Percentiles rank a stretch among this genome's conserved stretches.
Evolutionary conservation across 2,329 filamentous ascomycete genomes (phyloP).

Genomic region (Neospermospora avenae): DNA sequence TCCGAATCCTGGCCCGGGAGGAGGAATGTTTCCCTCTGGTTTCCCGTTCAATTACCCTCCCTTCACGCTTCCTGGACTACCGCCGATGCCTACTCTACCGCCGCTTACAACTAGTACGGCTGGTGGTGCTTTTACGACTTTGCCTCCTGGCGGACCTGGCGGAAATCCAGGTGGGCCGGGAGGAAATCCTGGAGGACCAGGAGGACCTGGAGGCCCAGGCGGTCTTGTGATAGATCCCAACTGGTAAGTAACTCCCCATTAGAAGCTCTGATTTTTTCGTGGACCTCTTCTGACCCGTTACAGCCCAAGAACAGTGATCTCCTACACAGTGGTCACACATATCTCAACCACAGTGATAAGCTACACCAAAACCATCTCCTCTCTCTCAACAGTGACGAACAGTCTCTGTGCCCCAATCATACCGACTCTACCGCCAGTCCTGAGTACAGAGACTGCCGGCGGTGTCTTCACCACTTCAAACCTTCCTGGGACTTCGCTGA

Average conservation of each 20-base stretch:
- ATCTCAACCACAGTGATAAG: slow-evolving; percentile 1
- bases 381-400: neutral
- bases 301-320: neutral
- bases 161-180: neutral
- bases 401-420: neutral
- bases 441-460: neutral
- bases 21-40: too few relatives aligned
- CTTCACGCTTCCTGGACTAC: neutral
- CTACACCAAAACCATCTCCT: slow-evolving; percentile 1
- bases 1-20: too few relatives aligned
- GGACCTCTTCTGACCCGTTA: neutral
- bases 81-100: neutral
- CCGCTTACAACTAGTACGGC: neutral
- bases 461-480: slow-evolving; percentile 4
- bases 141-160: neutral
- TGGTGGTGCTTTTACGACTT: slow-evolving; percentile 2
- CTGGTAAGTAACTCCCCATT: neutral
- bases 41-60: neutral
- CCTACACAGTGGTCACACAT: neutral
- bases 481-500: neutral
- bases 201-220: neutral
- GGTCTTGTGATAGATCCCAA: neutral
- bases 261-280: neutral
- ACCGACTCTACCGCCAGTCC: neutral
- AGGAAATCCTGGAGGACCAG: neutral